phyloP scores from a whole-genome alignment of 495 filamentous ascomycete genomes.

The Podospora fimiseda region DNA sequence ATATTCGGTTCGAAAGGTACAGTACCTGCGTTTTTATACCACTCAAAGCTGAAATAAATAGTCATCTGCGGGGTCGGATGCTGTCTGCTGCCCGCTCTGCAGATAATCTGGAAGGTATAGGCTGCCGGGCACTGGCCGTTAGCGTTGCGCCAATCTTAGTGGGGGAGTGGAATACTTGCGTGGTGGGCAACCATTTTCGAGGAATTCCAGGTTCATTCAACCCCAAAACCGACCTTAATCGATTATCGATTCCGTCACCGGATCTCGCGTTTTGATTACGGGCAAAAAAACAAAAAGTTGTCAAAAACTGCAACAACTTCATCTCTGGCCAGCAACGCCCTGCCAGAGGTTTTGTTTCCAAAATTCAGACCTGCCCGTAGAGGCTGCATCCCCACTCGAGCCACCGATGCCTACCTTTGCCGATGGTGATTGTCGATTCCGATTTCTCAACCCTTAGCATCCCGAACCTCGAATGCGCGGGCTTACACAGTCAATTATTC shows the following conservation, averaged over 20 bases:
- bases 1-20: too few relatives aligned
- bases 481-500: slow-evolving; percentile 7
- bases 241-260: slow-evolving; percentile 26
- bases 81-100: too few relatives aligned
- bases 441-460: slow-evolving; percentile 45
- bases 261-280: slow-evolving; percentile 10
- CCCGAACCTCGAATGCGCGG: slow-evolving; percentile 35
- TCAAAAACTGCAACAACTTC: slow-evolving; percentile 7
- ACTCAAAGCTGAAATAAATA: too few relatives aligned
- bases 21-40: too few relatives aligned
- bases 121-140: slow-evolving; percentile 5
- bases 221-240: slow-evolving; percentile 12
- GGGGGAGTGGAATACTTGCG: neutral
- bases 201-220: too few relatives aligned
- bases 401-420: slow-evolving; percentile 45
- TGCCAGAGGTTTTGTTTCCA: neutral
- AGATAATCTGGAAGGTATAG: too few relatives aligned
- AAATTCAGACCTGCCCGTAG: slow-evolving; percentile 12
- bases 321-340: neutral
- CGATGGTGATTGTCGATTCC: slow-evolving; percentile 40
- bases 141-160: slow-evolving; percentile 11
- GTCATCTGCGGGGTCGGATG: too few relatives aligned
- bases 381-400: slow-evolving; percentile 16
- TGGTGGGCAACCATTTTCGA: slow-evolving; percentile 1
- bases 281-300: slow-evolving; percentile 3